These are phyloP conservation scores for Cercospora berteroae DNA, from an alignment of 2,329 filamentous ascomycete species.

Conservation along the genomic window DNA sequence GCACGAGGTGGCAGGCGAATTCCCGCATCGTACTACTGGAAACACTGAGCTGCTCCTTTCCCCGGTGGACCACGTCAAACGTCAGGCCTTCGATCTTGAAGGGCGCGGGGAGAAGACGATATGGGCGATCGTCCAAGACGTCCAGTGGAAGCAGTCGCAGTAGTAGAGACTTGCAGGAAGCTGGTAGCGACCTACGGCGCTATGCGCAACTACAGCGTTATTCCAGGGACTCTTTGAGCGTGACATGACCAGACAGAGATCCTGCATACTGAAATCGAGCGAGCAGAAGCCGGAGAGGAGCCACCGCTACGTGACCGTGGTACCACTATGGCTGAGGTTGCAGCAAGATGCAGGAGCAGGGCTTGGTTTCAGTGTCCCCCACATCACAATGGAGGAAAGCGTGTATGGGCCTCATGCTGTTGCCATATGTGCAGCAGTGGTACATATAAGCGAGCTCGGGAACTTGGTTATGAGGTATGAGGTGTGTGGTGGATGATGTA, in stretches of 20 bases:
- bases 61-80: conserved; percentile 32
- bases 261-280: conserved; percentile 27
- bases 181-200: conserved; percentile 28
- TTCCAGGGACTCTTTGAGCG: conserved; percentile 25
- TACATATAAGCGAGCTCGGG: conserved; percentile 23
- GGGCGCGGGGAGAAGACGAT: conserved; percentile 30
- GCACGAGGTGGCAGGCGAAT: conserved; percentile 30
- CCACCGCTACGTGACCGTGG: conserved; percentile 28
- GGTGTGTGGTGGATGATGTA: conserved; percentile 15
- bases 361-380: conserved; percentile 28
- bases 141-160: conserved; percentile 28
- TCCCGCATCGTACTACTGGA: conserved; percentile 25
- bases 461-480: conserved; percentile 29
- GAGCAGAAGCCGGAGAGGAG: conserved; percentile 27
- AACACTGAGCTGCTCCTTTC: conserved; percentile 21
- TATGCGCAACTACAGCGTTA: conserved; percentile 28
- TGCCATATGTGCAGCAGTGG: conserved; percentile 31
- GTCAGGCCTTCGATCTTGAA: conserved; percentile 31
- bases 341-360: conserved; percentile 26
- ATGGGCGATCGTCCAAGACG: conserved; percentile 29
- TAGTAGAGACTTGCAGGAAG: conserved; percentile 26
- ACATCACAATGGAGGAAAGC: conserved; percentile 30
- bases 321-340: conserved; percentile 27
- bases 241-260: conserved; percentile 26
- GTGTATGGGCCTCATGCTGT: conserved; percentile 30